Evolutionary conservation across 768 basidiomycete species (phyloP), one percentile per base, ranked within the genome.

Genomic region (Amanita rimosa): DNA sequence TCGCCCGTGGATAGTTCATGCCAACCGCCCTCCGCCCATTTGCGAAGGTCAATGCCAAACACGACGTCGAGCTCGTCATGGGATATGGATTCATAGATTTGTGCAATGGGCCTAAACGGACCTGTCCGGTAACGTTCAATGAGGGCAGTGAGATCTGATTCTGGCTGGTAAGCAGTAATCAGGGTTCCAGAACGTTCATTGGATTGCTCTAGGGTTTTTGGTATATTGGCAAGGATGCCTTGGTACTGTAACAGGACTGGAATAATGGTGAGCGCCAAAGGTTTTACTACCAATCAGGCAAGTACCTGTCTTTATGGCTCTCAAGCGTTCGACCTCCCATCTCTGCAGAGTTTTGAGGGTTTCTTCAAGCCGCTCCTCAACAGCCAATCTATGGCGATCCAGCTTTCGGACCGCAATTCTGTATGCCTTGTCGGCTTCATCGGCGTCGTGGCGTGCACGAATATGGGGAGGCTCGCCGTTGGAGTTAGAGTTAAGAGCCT

Each of bases 111-210:
- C 35, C 85, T 74, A 81, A 96, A 98, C 0, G 93, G 86, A 0
- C 94, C 94, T 1, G 92, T 95, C 48, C 94, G 79, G 61, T 92
- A 90, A 9, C 88, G 83, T 62, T 96, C 93, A 52, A 96, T 92
- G 44, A 95, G 75, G 8, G 87, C 90, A 10, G 69, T 81, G 46
- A 94, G 65, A 67, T 93, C 93, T 1, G 81, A 80, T 53, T 96
- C 92, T 2, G 93, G 92, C 52, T 92, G 83, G 64, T 81, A 96
- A 1, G 89, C 77, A 27, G 88, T 78, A 54, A 94, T 75, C 42
- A 92, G 74, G 1, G 86, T 83, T 1, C 75, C 71, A 1, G 86
- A 85, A 29, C 81, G 78, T 55, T 86, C 83, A 26, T 81, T 61
- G 2, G 84, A 75, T 0, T 76, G 70, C 19, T 78, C 75, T 39